A percentile compares a stretch with the other conserved stretches of the same genome.
These are phyloP conservation scores for Apophysomyces ossiformis DNA, from an alignment of 371 early-diverging fungal genomes.

Conservation along the genomic window DNA sequence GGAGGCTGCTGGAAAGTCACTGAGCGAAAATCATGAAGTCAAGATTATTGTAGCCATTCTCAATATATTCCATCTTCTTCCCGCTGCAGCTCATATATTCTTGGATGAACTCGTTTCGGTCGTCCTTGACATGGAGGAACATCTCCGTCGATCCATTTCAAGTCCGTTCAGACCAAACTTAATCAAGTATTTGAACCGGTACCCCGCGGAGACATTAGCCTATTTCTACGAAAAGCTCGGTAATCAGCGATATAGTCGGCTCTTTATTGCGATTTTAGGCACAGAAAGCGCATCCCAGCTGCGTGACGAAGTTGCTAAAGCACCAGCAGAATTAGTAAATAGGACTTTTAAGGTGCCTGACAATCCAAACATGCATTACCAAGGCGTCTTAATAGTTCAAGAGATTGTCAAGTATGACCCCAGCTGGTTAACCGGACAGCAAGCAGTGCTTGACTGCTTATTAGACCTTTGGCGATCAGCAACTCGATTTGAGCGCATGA, in stretches of 20 bases:
- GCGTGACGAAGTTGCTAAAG: constrained; percentile 70
- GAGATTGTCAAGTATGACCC: constrained; percentile 62
- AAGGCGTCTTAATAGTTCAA: constrained; percentile 70
- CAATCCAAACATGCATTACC: constrained; percentile 50
- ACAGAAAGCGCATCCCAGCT: constrained; percentile 69
- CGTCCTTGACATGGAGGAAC: constrained; percentile 84
- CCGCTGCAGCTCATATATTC: constrained; percentile 90
- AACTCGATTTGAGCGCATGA: constrained; percentile 53
- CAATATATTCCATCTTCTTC: constrained; percentile 92
- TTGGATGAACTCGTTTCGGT: constrained; percentile 87
- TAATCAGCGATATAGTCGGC: constrained; percentile 53
- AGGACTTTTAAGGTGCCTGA: constrained; percentile 54
- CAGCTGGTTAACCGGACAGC: constrained; percentile 61
- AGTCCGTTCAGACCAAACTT: constrained; percentile 94
- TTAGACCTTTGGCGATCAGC: constrained; percentile 64
- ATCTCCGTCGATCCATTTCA: constrained; percentile 79
- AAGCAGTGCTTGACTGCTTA: constrained; percentile 56
- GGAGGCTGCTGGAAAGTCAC: constrained; percentile 77
- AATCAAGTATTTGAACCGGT: constrained; percentile 88
- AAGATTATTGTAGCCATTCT: constrained; percentile 93
- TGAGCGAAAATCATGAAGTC: constrained; percentile 91
- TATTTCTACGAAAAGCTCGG: constrained; percentile 84
- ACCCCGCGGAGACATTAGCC: constrained; percentile 81
- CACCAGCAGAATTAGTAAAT: constrained; percentile 59
- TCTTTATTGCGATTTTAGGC: constrained; percentile 77